These are phyloP conservation scores for Kuraishia molischiana DNA, from an alignment of 805 yeast genomes.

Conservation along the genomic window DNA sequence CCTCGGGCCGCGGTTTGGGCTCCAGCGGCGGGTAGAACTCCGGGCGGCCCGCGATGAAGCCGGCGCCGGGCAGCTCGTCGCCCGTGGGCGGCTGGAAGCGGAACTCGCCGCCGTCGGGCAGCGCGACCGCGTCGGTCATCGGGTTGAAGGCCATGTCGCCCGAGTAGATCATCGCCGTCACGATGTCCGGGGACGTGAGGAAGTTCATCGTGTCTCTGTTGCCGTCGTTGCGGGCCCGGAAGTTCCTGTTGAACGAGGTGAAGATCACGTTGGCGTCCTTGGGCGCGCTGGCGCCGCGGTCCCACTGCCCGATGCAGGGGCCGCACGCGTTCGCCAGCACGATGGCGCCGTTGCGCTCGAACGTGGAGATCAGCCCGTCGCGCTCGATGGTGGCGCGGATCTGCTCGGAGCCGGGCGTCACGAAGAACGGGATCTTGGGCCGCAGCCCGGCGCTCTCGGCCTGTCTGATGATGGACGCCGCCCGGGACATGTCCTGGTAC, in stretches of 20 bases:
- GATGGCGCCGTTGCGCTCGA: slow-evolving; percentile 80
- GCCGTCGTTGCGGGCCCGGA: slow-evolving; percentile 96
- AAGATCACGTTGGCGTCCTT: slow-evolving; percentile 95
- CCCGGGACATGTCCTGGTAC: slow-evolving; percentile 97
- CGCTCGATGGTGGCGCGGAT: slow-evolving; percentile 94
- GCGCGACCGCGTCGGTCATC: slow-evolving; percentile 79
- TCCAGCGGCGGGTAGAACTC: slow-evolving; percentile 47
- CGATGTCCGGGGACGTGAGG: slow-evolving; percentile 94
- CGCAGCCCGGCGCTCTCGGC: slow-evolving; percentile 81
- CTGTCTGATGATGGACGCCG: slow-evolving; percentile 80
- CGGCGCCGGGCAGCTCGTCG: slow-evolving; percentile 80
- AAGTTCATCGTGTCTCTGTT: slow-evolving; percentile 96
- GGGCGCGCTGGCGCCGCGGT: slow-evolving; percentile 76
- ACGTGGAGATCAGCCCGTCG: slow-evolving; percentile 79
- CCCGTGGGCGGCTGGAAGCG: slow-evolving; percentile 82
- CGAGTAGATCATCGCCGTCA: slow-evolving; percentile 90
- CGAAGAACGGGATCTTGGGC: slow-evolving; percentile 87
- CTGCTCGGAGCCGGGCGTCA: slow-evolving; percentile 98
- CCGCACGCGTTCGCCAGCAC: slow-evolving; percentile 98
- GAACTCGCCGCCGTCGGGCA: slow-evolving; percentile 85
- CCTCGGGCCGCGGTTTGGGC: slow-evolving; percentile 45
- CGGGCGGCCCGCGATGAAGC: slow-evolving; percentile 80
- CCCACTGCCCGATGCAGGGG: slow-evolving; percentile 99
- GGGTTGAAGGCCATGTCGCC: slow-evolving; percentile 98
- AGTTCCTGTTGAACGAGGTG: slow-evolving; percentile 96